A percentile compares a stretch with the other conserved stretches of the same genome.
phyloP scores from a whole-genome alignment of 129 eudicot genomes.

The Scalesia atractyloides region DNA sequence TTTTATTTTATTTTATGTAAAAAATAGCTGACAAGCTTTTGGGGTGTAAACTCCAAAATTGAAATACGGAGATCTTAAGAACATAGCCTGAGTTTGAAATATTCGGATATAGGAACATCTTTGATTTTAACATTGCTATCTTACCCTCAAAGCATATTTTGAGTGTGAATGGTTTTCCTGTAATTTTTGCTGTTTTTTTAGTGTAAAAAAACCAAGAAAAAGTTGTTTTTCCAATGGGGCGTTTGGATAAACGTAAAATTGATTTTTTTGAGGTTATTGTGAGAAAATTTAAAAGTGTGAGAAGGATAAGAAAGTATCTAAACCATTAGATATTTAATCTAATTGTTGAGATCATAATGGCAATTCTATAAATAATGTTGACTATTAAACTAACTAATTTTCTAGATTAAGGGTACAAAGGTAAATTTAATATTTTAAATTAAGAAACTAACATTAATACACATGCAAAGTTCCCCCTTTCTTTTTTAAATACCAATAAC shows the following conservation, averaged over 20 bases:
- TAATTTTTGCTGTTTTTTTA: conserved; percentile 3
- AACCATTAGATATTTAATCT: too few species aligned
- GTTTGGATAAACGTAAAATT: neutral
- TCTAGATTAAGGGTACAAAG: too few species aligned
- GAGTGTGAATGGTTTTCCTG: neutral
- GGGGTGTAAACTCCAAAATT: conserved; percentile 9
- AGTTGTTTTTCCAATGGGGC: neutral
- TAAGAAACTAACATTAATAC: too few species aligned
- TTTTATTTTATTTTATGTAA: conserved; percentile 16
- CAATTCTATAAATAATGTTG: too few species aligned
- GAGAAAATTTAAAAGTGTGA: too few species aligned
- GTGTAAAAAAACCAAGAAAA: neutral
- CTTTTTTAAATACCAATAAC: too few species aligned
- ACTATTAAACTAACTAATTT: too few species aligned
- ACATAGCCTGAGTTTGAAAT: conserved; percentile 18
- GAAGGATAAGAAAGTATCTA: too few species aligned
- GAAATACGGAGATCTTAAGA: conserved; percentile 17
- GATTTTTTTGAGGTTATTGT: too few species aligned
- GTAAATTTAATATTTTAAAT: too few species aligned
- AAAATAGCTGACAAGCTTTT: conserved; percentile 19
- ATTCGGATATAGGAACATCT: conserved; percentile 30
- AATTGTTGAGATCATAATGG: too few species aligned
- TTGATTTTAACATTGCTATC: conserved; percentile 1
- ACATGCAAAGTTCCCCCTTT: too few species aligned
- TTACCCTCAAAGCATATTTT: neutral